A percentile compares a stretch with the other conserved stretches of the same genome.
These are phyloP conservation scores for Septoria linicola DNA, from an alignment of 2,329 filamentous ascomycete species.

Conservation along the genomic window DNA sequence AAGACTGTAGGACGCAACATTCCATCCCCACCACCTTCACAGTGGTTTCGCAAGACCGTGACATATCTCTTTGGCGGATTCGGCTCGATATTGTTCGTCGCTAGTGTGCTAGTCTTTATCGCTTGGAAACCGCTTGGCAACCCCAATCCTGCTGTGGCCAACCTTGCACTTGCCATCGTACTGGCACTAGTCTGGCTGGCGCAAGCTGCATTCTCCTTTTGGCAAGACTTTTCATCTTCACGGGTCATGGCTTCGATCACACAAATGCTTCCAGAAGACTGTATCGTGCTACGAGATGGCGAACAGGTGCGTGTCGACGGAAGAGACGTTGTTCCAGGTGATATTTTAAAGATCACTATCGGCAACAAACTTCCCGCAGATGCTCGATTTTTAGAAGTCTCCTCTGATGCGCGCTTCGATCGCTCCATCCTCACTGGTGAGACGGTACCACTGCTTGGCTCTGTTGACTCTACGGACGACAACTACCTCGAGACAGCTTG, in stretches of 20 bases:
- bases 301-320: slow-evolving; percentile 39
- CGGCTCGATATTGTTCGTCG: slow-evolving; percentile 67
- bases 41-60: slow-evolving; percentile 57
- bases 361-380: slow-evolving; percentile 75
- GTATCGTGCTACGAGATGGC: slow-evolving; percentile 63
- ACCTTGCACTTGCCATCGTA: slow-evolving; percentile 71
- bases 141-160: slow-evolving; percentile 60
- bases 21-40: slow-evolving; percentile 64
- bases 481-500: slow-evolving; percentile 76
- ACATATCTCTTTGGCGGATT: slow-evolving; percentile 79
- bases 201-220: slow-evolving; percentile 58
- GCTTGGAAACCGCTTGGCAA: slow-evolving; percentile 67
- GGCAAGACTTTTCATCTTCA: slow-evolving; percentile 70
- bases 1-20: slow-evolving; percentile 66
- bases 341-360: slow-evolving; percentile 65
- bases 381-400: slow-evolving; percentile 67
- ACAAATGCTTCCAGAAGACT: slow-evolving; percentile 74
- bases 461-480: slow-evolving; percentile 64
- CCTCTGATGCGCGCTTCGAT: slow-evolving; percentile 69
- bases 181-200: slow-evolving; percentile 66
- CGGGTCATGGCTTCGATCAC: slow-evolving; percentile 78
- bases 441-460: slow-evolving; percentile 62
- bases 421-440: slow-evolving; percentile 68
- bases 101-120: slow-evolving; percentile 70
- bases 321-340: slow-evolving; percentile 67